These are phyloP conservation scores for Diplotaxis tenuifolia DNA, from an alignment of 345 rosid species.

Conservation along the genomic window DNA sequence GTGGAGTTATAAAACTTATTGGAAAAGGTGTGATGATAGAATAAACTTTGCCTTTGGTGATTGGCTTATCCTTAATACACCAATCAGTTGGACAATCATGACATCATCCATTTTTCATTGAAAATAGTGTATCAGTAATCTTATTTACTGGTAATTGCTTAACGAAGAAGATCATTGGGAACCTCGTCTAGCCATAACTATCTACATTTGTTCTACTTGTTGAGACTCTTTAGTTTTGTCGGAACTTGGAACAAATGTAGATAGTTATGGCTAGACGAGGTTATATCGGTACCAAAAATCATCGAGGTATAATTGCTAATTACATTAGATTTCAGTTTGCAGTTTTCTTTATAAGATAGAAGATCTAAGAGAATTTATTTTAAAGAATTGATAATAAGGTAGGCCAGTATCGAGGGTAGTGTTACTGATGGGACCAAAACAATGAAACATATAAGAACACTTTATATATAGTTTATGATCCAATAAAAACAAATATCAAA, in stretches of 20 bases:
- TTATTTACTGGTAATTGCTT: slow-evolving; percentile 7
- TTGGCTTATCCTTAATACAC: slow-evolving; percentile 41
- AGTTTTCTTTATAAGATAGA: neutral
- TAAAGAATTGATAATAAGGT: slow-evolving; percentile 17
- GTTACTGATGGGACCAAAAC: slow-evolving; percentile 30
- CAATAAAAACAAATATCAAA: slow-evolving; percentile 4
- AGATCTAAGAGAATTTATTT: neutral
- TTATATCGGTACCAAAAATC: neutral
- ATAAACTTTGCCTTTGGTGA: slow-evolving; percentile 13
- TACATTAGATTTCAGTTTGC: neutral
- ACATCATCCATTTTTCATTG: slow-evolving; percentile 22
- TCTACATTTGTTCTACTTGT: neutral
- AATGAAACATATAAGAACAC: slow-evolving; percentile 16
- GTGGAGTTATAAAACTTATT: slow-evolving; percentile 13
- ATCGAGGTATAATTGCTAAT: neutral
- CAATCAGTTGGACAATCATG: slow-evolving; percentile 32
- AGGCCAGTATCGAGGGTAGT: slow-evolving; percentile 26
- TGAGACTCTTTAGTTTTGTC: neutral
- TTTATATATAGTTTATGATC: slow-evolving; percentile 18
- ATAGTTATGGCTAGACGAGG: neutral
- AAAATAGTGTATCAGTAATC: neutral
- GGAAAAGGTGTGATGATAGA: slow-evolving; percentile 28
- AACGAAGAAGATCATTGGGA: slow-evolving; percentile 17
- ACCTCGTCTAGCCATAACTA: neutral
- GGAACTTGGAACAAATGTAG: neutral